Evolutionary conservation across 345 rosid species (phyloP).

Genomic region (Combretum micranthum): DNA sequence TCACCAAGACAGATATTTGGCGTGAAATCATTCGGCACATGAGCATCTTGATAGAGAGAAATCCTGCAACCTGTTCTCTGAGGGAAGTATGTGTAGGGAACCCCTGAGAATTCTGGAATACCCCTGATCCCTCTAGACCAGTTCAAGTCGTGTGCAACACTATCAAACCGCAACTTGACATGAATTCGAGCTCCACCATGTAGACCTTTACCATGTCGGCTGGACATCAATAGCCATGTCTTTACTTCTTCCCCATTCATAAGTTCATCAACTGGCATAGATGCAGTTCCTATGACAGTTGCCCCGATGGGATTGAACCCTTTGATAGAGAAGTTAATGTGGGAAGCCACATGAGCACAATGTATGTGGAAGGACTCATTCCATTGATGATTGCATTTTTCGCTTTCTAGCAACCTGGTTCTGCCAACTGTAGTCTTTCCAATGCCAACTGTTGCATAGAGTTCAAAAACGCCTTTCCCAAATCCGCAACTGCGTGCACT

Average conservation of each 20-base stretch:
- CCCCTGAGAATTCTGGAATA: conserved; percentile 30
- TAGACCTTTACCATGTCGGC: conserved; percentile 14
- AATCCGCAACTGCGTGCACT: conserved; percentile 16
- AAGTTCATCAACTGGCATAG: conserved; percentile 26
- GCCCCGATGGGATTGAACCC: conserved; percentile 26
- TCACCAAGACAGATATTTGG: conserved; percentile 26
- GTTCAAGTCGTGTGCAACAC: conserved; percentile 16
- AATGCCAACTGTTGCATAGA: conserved; percentile 32
- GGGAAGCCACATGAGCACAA: conserved; percentile 43
- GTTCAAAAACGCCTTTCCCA: conserved; percentile 22
- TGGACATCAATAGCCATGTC: conserved; percentile 28
- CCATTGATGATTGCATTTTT: conserved; percentile 24
- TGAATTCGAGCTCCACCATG: conserved; percentile 28
- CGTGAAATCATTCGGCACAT: conserved; percentile 24
- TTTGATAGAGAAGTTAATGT: conserved; percentile 37
- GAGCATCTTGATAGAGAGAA: conserved; percentile 56
- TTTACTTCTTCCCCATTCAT: conserved; percentile 30
- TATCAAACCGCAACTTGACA: conserved; percentile 29
- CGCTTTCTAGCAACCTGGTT: conserved; percentile 22
- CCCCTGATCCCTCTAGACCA: conserved; percentile 42
- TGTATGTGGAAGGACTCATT: conserved; percentile 36
- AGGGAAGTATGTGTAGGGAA: conserved; percentile 37
- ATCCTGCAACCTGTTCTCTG: conserved; percentile 40
- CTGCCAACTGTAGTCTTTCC: conserved; percentile 32
- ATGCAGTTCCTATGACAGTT: conserved; percentile 34